Base-by-base conservation (phyloP, 148 eudicot genomes). In the Rhododendron mucronatum region DNA sequence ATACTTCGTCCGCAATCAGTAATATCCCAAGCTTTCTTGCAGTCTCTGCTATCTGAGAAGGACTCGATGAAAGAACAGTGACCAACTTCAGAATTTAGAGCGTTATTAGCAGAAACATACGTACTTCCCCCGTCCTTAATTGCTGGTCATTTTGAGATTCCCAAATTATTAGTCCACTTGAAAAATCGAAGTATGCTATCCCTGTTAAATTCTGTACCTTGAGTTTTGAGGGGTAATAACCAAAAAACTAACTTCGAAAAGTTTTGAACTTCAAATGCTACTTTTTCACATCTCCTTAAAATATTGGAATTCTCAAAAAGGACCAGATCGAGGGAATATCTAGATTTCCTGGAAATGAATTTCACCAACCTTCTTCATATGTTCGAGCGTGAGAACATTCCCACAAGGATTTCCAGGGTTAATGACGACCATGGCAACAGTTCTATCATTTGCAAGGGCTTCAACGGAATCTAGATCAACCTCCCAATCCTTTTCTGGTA, bases 361-460 rank as follows among this genome's bases (percentile, higher is more conserved):
- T 47, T 69, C 76, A 84, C 65, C 61, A 82, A 93, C 98, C 98
- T 93, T 87, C 50, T 92, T 77, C 83, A 94, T 81, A 84, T 94
- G 96, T 18, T 91, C 84, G 77, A 83, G 76, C 7, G 93, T 85
- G 86, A 89, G 93, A 45, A 95, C 98, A 90, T 88, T 94, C 15
- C 98, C 98, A 88, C 95, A 93, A 1, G 98, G 98, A 89, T 95
- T 95, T 12, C 96, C 98, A 21, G 98, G 98, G 88, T 94, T 95
- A 39, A 94, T 88, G 65, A 95, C 83, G 78, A 91, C 93, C 86
- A 95, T 93, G 35, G 96, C 98, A n/a, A 92, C 93, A 33, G 96
- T 95, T 55, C 92, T 93, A 44, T 91, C 95, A 92, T 95, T 93
- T n/a, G 95, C 94, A 3, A 94, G 82, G 76, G 92, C 88, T 88